These are phyloP conservation scores for Musa beccarii DNA, from an alignment of 176 grass and related monocot species.

Conservation along the genomic window DNA sequence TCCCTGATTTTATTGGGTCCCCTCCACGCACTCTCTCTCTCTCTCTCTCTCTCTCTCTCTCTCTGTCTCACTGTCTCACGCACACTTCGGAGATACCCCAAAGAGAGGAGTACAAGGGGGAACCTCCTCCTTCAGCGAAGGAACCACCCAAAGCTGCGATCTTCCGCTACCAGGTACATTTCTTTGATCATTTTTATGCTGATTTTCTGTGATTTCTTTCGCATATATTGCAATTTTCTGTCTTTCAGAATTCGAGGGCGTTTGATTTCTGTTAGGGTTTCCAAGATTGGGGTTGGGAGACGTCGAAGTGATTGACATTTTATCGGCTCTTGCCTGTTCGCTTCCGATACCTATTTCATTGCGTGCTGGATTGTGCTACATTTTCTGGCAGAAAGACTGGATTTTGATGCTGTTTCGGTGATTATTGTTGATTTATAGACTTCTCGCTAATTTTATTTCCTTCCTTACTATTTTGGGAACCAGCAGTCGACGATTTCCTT, in stretches of 20 bases:
- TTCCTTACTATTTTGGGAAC: not conserved
- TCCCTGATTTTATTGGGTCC: no score
- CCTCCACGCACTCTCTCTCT: no score
- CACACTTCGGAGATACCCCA: not conserved
- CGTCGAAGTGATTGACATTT: not conserved
- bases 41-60: no score
- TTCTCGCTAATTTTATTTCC: not conserved
- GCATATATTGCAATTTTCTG: not conserved
- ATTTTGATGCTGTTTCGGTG: not conserved
- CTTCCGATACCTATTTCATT: not conserved
- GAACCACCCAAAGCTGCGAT: not conserved
- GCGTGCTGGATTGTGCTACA: not conserved
- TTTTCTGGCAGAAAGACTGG: not conserved
- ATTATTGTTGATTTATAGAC: not conserved
- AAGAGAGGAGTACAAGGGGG: not conserved
- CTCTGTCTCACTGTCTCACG: no score
- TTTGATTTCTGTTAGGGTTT: slow-evolving; percentile 1
- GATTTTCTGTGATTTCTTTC: not conserved
- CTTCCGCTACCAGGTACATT: not conserved
- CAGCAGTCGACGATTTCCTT: not conserved
- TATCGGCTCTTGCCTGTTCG: not conserved
- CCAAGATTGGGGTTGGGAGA: not conserved
- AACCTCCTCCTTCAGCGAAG: not conserved
- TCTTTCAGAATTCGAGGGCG: not conserved
- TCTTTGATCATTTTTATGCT: not conserved